phyloP scores from a whole-genome alignment of 2,329 filamentous ascomycete species.

The Neopestalotiopsis sp. region DNA sequence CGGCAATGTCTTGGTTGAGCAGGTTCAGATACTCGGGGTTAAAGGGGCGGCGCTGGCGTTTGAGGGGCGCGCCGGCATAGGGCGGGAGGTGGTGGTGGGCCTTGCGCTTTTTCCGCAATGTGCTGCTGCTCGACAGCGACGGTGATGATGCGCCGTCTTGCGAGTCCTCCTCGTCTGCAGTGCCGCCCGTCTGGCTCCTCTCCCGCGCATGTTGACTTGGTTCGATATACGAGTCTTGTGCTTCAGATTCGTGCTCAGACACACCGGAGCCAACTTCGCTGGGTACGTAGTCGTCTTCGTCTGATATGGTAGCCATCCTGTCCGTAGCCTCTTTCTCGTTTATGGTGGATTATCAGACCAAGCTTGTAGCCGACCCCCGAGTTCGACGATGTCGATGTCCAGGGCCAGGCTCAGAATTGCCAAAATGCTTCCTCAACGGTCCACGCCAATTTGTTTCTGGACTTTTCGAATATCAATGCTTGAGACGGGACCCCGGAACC shows the following conservation, averaged over 20 bases:
- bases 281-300: conserved; percentile 14
- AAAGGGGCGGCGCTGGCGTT: conserved; percentile 48
- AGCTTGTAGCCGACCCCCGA: not conserved
- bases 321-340: not conserved
- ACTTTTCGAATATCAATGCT: too few relatives aligned
- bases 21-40: conserved; percentile 54
- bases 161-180: not conserved
- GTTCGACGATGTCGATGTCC: not conserved
- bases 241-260: not conserved
- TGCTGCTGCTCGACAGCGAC: conserved; percentile 9
- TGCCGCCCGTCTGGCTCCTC: not conserved
- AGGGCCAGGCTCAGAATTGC: too few relatives aligned
- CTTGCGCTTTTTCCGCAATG: not conserved
- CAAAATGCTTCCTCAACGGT: too few relatives aligned
- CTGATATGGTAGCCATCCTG: conserved; percentile 3
- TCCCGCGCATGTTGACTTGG: not conserved
- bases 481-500: too few relatives aligned
- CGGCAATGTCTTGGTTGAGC: conserved; percentile 63
- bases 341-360: too few relatives aligned
- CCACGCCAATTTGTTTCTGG: too few relatives aligned
- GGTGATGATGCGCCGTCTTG: not conserved
- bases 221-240: not conserved
- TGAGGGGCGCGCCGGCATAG: conserved; percentile 41
- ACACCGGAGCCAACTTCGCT: conserved; percentile 6
- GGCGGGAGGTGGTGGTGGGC: conserved; percentile 23